Percentiles rank a stretch among this genome's conserved stretches.
phyloP scores from a whole-genome alignment of 805 yeast genomes.

The Saturnispora saitoi region DNA sequence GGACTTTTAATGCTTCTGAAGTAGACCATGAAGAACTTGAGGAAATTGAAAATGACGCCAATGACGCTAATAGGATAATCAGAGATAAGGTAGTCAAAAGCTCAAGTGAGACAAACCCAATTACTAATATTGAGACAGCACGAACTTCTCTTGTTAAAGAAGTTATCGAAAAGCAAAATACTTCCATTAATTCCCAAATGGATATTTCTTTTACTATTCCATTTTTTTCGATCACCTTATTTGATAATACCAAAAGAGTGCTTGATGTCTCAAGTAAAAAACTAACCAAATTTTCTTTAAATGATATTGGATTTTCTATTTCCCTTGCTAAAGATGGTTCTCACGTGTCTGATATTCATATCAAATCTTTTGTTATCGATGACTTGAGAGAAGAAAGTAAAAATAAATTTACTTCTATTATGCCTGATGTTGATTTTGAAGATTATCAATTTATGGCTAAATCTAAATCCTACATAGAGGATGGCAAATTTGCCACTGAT shows the following conservation, averaged over 20 bases:
- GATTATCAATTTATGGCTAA: constrained; percentile 65
- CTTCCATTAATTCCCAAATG: constrained; percentile 16
- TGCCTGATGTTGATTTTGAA: constrained; percentile 58
- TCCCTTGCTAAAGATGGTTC: constrained; percentile 45
- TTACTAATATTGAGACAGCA: background rate
- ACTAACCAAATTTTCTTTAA: constrained; percentile 52
- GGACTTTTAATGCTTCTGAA: constrained; percentile 39
- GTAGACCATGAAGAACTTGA: constrained; percentile 36
- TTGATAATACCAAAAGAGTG: constrained; percentile 39
- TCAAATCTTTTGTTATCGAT: constrained; percentile 66
- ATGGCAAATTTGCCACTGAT: constrained; percentile 28
- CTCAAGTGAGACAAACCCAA: constrained; percentile 1
- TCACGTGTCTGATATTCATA: constrained; percentile 49
- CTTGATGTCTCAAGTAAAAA: constrained; percentile 32
- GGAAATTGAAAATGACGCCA: constrained; percentile 57
- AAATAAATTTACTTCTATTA: constrained; percentile 70
- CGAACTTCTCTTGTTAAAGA: background rate
- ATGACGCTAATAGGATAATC: constrained; percentile 47
- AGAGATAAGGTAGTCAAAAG: constrained; percentile 13
- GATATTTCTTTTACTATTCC: constrained; percentile 54
- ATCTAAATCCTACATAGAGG: constrained; percentile 30
- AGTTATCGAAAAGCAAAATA: background rate
- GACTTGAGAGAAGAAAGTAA: constrained; percentile 58
- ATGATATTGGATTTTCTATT: constrained; percentile 45
- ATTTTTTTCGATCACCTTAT: constrained; percentile 50